Percentiles rank a stretch among this genome's conserved stretches.
phyloP scores from a whole-genome alignment of 768 basidiomycete genomes.

The Collybia nuda region DNA sequence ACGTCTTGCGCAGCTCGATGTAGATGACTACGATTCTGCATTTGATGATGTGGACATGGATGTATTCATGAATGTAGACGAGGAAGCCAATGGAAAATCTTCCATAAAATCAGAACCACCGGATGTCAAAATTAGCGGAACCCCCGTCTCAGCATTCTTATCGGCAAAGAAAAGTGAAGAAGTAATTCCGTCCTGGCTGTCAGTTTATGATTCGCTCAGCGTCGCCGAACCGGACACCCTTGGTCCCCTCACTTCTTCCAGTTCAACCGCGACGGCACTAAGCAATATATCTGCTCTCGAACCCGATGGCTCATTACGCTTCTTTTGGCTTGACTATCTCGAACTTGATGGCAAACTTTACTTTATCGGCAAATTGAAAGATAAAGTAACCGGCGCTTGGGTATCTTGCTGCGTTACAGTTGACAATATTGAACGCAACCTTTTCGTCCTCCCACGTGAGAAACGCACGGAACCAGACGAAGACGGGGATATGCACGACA shows the following conservation, averaged over 20 bases:
- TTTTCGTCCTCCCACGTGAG: constrained; percentile 84
- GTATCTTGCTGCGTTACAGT: constrained; percentile 87
- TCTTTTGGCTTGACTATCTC: constrained; percentile 97
- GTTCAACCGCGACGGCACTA: constrained; percentile 32
- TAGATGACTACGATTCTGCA: constrained; percentile 45
- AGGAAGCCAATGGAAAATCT: constrained; percentile 40
- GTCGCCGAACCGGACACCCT: constrained; percentile 62
- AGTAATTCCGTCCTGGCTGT: constrained; percentile 62
- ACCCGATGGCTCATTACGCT: constrained; percentile 78
- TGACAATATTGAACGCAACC: constrained; percentile 83
- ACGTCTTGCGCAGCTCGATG: constrained; percentile 56
- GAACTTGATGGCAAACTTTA: constrained; percentile 84
- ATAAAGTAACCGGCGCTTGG: constrained; percentile 67
- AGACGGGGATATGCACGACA: constrained; percentile 62
- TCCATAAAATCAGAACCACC: constrained; percentile 29
- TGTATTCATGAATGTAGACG: constrained; percentile 56
- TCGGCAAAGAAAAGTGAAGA: constrained; percentile 38
- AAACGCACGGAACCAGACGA: constrained; percentile 57
- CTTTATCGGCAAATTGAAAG: constrained; percentile 89
- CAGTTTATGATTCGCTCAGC: constrained; percentile 70
- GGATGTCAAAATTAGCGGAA: constrained; percentile 22
- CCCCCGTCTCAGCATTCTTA: background rate
- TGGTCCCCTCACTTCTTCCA: constrained; percentile 41
- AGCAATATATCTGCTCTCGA: constrained; percentile 64
- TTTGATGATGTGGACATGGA: constrained; percentile 62